Evolutionary conservation across 2,329 filamentous ascomycete genomes (phyloP), one percentile per base, ranked within the genome.

Genomic region (Venturia asperata): DNA sequence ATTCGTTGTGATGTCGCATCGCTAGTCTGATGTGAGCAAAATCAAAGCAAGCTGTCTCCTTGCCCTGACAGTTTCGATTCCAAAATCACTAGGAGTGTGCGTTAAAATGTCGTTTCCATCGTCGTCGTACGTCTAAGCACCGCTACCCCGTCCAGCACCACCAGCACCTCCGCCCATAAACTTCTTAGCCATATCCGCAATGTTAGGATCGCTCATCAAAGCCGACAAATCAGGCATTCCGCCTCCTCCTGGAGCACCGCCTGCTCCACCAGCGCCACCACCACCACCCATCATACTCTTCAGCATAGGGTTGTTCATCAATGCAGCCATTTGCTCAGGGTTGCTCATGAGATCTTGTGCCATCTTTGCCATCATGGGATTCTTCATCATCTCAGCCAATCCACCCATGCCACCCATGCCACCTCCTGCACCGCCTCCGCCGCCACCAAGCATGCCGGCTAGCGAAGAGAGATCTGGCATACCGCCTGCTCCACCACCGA

Each of bases 331-430:
- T 89, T 81, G 92, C 86, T 11, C 90, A 0, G 94, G 94, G 79
- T 99, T 97, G 79, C 87, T 91, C 94, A 97, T 97, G 65, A 99
- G 78, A 77, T 91, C 96, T 81, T 97, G 91, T 5, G 94, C 94
- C 92, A 97, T 97, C 79, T 85, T 90, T 62, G 92, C 86, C 79
- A 99, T 96, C 94, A 97, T 97, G 65, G 94, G 94, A 81, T 97
- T 99, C 81, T 82, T 92, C 92, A 97, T 96, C 76, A 99, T 87
- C 68, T 85, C 85, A 68, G 85, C 79, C 30, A 99, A 81, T 76
- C 97, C 93, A 15, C 92, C 92, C 89, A 96, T 94, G 64, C 97
- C 93, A 15, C 92, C 92, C 89, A 96, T 94, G 64, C 90, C 91
- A n/a, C 52, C 52, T 63, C 88, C 88, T 9, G 80, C 86, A 24